Evolutionary conservation across 2,329 filamentous ascomycete genomes (phyloP), one percentile per base, ranked within the genome.

Genomic region (Sporothrix protearum): DNA sequence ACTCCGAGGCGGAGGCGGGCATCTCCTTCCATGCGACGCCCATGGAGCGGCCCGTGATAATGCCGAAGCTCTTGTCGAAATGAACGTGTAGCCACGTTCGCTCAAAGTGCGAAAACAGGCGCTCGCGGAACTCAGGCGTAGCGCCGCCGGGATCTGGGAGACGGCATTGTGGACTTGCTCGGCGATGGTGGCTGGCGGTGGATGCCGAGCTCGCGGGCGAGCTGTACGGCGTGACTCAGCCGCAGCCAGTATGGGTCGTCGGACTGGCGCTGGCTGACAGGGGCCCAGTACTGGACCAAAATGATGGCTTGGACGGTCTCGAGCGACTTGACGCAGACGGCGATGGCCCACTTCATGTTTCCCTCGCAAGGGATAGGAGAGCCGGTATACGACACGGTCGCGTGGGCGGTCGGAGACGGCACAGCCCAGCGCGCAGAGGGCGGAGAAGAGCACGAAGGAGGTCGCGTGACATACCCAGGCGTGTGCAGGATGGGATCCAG

Each of bases 321-420:
- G 36, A 77, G 69, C 12, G 73, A 74, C 64, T 75, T 77, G 63
- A 77, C 75, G 36, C 75, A 76, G 10, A 74, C 71, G 33, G 76
- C 76, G 49, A 77, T 77, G 14, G 75, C 75, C 76, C 76, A 77
- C 49, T 75, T 75, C 70, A 77, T 73, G 71, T 76, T 76, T 16
- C 68, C 73, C 69, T 76, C 75, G 76, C 76, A 5, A 77, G 39
- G 3, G 76, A 76, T 1, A 74, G 61, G 8, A 77, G 71, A 1
- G 73, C 71, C 8, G 75, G 73, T 76, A 77, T 10, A 77, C 63
- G 1, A 76, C 69, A 3, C 74, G 69, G 66, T 77, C 76, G 12
- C 76, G 73, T 3, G 76, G 75, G 3, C 75, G 73, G 57, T 71
- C 73, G 3, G 76, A 77, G 22, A 77, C 69, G 14, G 75, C 76